A percentile compares a stretch with the other conserved stretches of the same genome.
Evolutionary conservation across 1,284 basidiomycete species (phyloP).

Genomic region (Papiliotrema flavescens): DNA sequence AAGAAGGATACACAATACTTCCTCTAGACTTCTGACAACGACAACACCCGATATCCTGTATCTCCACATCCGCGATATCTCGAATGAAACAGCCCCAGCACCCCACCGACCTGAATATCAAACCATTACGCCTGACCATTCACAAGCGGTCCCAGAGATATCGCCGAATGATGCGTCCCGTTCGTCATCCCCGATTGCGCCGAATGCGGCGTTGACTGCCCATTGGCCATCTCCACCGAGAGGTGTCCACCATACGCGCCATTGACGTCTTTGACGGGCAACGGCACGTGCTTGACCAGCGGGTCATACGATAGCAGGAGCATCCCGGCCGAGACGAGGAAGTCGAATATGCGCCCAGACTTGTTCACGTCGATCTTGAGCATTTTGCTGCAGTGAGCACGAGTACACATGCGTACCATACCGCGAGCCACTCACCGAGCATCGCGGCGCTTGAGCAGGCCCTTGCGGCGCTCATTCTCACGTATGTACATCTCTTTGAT

Average conservation of each 20-base stretch:
- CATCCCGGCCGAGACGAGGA: conserved; percentile 54
- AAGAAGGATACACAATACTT: too few relatives aligned
- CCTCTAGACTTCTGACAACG: too few relatives aligned
- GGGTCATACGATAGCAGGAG: conserved; percentile 43
- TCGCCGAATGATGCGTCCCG: too few relatives aligned
- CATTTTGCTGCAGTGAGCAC: conserved; percentile 52
- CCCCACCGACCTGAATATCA: too few relatives aligned
- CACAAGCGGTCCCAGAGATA: too few relatives aligned
- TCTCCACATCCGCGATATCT: too few relatives aligned
- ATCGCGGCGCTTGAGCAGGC: conserved; percentile 76
- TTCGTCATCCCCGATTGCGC: too few relatives aligned
- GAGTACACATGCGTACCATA: background rate
- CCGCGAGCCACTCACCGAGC: conserved; percentile 55
- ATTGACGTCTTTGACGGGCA: background rate
- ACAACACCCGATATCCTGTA: too few relatives aligned
- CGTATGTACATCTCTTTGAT: conserved; percentile 89
- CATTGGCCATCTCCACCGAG: background rate
- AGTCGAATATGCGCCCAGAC: conserved; percentile 84
- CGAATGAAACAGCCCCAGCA: too few relatives aligned
- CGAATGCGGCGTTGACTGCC: background rate
- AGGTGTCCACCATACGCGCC: background rate
- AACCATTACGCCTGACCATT: too few relatives aligned
- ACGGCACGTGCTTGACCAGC: conserved; percentile 5
- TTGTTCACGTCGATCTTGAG: conserved; percentile 91
- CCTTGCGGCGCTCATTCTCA: conserved; percentile 84